phyloP scores from a whole-genome alignment of 495 filamentous ascomycete species.

The Talaromyces thailandensis region DNA sequence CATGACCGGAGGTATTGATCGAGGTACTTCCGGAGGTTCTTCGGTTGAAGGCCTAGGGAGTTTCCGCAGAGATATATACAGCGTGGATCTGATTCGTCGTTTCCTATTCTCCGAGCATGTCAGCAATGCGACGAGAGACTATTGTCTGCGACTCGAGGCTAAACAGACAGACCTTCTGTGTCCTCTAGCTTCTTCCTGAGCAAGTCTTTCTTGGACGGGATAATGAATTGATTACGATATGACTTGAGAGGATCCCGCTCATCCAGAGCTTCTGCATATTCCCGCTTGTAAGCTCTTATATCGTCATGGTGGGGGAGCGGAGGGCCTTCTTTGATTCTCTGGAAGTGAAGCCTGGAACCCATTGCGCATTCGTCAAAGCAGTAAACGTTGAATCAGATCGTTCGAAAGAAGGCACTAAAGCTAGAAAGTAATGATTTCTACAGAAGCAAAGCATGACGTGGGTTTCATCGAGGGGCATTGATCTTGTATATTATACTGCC shows the following conservation, averaged over 20 bases:
- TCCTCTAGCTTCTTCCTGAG: constrained; percentile 51
- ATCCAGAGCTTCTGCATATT: constrained; percentile 61
- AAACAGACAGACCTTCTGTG: constrained; percentile 22
- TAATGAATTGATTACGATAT: constrained; percentile 70
- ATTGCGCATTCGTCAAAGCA: not conserved
- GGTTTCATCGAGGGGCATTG: not conserved
- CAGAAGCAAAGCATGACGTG: not conserved
- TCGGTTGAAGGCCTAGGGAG: constrained; percentile 86
- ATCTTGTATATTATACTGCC: not conserved
- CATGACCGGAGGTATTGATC: constrained; percentile 74
- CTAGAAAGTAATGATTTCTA: not conserved
- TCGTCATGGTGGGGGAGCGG: constrained; percentile 22
- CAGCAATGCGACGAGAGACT: constrained; percentile 7
- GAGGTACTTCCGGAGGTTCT: constrained; percentile 58
- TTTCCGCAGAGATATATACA: constrained; percentile 95
- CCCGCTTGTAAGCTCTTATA: constrained; percentile 30
- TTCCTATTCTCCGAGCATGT: constrained; percentile 16
- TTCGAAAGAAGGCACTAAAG: not conserved
- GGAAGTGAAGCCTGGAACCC: constrained; percentile 3
- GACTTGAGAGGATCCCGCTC: constrained; percentile 55
- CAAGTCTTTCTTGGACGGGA: constrained; percentile 72
- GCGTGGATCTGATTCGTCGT: constrained; percentile 27
- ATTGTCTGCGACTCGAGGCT: constrained; percentile 4
- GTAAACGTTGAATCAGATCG: not conserved
- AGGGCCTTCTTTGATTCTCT: not conserved